Conservation (phyloP, 2,329 filamentous ascomycete genomes). For the Trichoderma afroharzianum region DNA sequence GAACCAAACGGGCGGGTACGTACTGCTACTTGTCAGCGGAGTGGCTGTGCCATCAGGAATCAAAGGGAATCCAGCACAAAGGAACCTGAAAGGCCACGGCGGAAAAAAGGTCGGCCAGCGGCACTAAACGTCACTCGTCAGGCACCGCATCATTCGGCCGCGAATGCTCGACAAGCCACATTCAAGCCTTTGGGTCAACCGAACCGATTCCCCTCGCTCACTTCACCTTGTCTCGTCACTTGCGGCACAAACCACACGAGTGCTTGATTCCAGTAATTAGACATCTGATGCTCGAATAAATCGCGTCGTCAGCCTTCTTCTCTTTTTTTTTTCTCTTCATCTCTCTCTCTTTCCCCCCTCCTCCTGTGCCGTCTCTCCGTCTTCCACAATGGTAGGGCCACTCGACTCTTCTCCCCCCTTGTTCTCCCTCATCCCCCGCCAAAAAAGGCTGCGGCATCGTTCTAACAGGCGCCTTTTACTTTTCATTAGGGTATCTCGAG, state of each 20-base stretch:
- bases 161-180: slow-evolving; percentile 29
- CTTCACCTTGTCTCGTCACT: background rate
- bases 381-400: slow-evolving; percentile 33
- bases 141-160: slow-evolving; percentile 31
- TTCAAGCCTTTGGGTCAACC: slow-evolving; percentile 23
- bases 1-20: slow-evolving; percentile 1
- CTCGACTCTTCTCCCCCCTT: slow-evolving; percentile 7
- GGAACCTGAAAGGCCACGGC: slow-evolving; percentile 27
- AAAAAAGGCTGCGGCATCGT: background rate
- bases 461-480: slow-evolving; percentile 19
- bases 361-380: slow-evolving; percentile 20
- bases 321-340: background rate
- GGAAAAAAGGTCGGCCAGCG: slow-evolving; percentile 36
- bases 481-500: slow-evolving; percentile 37
- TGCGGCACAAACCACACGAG: background rate
- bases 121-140: slow-evolving; percentile 33
- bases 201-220: background rate
- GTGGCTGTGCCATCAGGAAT: slow-evolving; percentile 22
- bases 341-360: slow-evolving; percentile 8
- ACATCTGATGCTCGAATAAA: slow-evolving; percentile 28
- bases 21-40: background rate
- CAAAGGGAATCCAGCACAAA: background rate
- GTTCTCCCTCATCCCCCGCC: slow-evolving; percentile 10
- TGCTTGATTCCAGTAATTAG: slow-evolving; percentile 14
- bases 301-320: slow-evolving; percentile 16